Conservation (phyloP, 208 protist genomes). For the Acanthamoeba lenticulata region DNA sequence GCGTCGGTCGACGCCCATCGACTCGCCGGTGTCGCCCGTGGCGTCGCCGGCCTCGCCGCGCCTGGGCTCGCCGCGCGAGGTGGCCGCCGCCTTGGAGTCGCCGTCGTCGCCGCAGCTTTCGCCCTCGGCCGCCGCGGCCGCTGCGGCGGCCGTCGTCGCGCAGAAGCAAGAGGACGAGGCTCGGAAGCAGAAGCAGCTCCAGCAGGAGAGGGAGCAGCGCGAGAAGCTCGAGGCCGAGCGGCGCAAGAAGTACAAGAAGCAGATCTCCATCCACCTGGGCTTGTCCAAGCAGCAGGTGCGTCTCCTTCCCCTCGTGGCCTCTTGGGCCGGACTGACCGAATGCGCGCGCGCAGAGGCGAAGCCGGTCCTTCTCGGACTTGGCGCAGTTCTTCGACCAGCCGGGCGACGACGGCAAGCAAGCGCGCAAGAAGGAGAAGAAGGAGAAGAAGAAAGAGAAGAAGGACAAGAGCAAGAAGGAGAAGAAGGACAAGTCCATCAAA, state of each 20-base stretch:
- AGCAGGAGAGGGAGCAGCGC: neutral
- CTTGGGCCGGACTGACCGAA: too few species aligned
- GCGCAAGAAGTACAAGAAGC: slow-evolving; percentile 37
- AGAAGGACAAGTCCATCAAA: neutral
- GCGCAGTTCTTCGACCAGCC: neutral
- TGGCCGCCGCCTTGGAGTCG: neutral
- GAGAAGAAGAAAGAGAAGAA: neutral
- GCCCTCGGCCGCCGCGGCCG: neutral
- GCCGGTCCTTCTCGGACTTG: slow-evolving; percentile 25
- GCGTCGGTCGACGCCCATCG: neutral
- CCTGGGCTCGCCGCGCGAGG: too few species aligned
- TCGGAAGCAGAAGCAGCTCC: neutral
- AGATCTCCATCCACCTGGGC: slow-evolving; percentile 10
- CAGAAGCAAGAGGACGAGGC: neutral
- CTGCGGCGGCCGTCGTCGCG: neutral
- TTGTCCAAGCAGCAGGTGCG: slow-evolving; percentile 27
- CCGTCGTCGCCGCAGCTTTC: neutral
- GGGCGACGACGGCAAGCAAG: neutral
- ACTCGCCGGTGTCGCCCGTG: neutral
- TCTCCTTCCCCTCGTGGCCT: neutral
- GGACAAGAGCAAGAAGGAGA: neutral
- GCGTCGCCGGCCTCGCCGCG: neutral
- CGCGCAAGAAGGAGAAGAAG: neutral
- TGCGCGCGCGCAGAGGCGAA: neutral
- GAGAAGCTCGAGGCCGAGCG: slow-evolving; percentile 17